phyloP scores from a whole-genome alignment of 306 rosid genomes.

The Fragaria vesca region DNA sequence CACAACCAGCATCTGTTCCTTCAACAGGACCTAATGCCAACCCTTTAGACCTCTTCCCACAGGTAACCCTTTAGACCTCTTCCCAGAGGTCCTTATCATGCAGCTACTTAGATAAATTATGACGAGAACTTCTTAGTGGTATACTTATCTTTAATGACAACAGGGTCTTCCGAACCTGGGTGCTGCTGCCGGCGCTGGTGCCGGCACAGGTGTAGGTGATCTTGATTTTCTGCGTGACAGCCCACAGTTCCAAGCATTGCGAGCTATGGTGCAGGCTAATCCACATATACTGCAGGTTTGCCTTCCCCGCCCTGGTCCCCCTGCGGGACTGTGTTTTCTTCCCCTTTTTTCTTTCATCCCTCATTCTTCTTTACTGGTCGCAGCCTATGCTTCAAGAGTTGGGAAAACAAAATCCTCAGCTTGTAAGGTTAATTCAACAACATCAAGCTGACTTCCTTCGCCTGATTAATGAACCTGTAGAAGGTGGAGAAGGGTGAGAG shows the following conservation, averaged over 20 bases:
- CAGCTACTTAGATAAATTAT: background rate
- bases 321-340: background rate
- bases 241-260: slow-evolving; percentile 89
- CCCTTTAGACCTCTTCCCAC: slow-evolving; percentile 81
- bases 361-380: slow-evolving; percentile 29
- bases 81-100: slow-evolving; percentile 69
- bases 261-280: slow-evolving; percentile 93
- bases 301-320: slow-evolving; percentile 4
- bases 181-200: slow-evolving; percentile 38
- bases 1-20: slow-evolving; percentile 62
- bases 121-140: background rate
- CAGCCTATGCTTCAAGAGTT: slow-evolving; percentile 99
- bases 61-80: slow-evolving; percentile 91
- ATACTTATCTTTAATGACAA: slow-evolving; percentile 23
- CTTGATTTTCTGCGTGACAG: slow-evolving; percentile 89
- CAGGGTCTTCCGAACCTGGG: slow-evolving; percentile 84
- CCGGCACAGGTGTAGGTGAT: slow-evolving; percentile 62
- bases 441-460: slow-evolving; percentile 91
- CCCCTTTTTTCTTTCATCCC: background rate
- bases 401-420: slow-evolving; percentile 95
- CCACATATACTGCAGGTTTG: slow-evolving; percentile 95
- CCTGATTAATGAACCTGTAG: slow-evolving; percentile 81
- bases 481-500: slow-evolving; percentile 85
- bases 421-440: slow-evolving; percentile 80
- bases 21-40: slow-evolving; percentile 87